phyloP scores from a whole-genome alignment of 2,329 filamentous ascomycete genomes.

The Pseudocercospora musae region DNA sequence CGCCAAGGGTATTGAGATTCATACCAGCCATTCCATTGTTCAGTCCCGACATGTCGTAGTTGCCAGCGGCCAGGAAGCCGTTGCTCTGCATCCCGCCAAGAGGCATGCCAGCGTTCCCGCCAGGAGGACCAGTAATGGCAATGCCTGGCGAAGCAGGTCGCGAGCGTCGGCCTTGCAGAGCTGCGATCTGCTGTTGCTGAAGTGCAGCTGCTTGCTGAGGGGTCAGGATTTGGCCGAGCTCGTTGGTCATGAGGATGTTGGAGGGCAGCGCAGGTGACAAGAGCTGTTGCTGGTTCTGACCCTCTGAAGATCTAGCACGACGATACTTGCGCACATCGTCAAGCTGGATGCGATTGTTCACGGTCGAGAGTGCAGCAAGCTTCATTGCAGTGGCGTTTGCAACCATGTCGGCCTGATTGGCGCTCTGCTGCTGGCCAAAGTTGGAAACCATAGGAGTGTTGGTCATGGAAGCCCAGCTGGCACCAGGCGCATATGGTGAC shows the following conservation, averaged over 20 bases:
- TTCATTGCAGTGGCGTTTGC: slow-evolving; percentile 99
- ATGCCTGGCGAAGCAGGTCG: slow-evolving; percentile 87
- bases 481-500: slow-evolving; percentile 78
- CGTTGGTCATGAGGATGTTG: slow-evolving; percentile 85
- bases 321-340: slow-evolving; percentile 97
- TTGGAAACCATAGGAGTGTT: slow-evolving; percentile 94
- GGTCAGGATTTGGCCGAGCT: slow-evolving; percentile 81
- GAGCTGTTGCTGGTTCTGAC: slow-evolving; percentile 49
- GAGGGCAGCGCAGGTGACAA: slow-evolving; percentile 65
- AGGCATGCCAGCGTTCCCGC: slow-evolving; percentile 39
- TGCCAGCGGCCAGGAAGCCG: slow-evolving; percentile 87
- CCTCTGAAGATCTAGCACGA: slow-evolving; percentile 70
- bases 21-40: slow-evolving; percentile 69
- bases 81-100: slow-evolving; percentile 79
- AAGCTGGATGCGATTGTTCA: slow-evolving; percentile 95
- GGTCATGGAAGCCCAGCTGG: slow-evolving; percentile 97
- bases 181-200: slow-evolving; percentile 75
- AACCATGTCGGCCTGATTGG: slow-evolving; percentile 90
- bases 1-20: slow-evolving; percentile 50
- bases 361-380: slow-evolving; percentile 89
- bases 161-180: slow-evolving; percentile 75
- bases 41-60: slow-evolving; percentile 54
- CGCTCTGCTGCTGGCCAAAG: slow-evolving; percentile 60
- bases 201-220: slow-evolving; percentile 51
- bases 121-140: slow-evolving; percentile 67